Evolutionary conservation across 768 basidiomycete genomes (phyloP).

Genomic region (Infundibulicybe gibba): DNA sequence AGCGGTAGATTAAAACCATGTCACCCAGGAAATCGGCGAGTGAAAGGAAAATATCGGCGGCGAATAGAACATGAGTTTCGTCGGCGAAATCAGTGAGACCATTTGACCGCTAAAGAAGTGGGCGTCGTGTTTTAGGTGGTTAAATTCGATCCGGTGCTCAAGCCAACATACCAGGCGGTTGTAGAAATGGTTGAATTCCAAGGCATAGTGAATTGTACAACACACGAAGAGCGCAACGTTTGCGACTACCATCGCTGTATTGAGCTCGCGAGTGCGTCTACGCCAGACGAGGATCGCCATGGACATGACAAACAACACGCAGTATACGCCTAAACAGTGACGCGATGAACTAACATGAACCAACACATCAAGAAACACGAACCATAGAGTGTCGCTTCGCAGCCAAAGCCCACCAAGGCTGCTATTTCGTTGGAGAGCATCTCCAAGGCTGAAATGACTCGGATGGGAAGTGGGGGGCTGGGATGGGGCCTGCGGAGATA

Average conservation of each 20-base stretch:
- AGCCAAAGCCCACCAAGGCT: too few relatives aligned
- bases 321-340: too few relatives aligned
- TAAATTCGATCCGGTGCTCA: background rate
- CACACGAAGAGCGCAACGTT: background rate
- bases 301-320: too few relatives aligned
- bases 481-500: too few relatives aligned
- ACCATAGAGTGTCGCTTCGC: too few relatives aligned
- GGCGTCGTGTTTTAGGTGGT: too few relatives aligned
- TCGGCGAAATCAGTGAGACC: background rate
- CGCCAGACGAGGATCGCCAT: background rate
- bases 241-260: background rate
- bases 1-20: background rate
- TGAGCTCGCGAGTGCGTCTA: background rate
- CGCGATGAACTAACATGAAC: too few relatives aligned
- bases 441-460: too few relatives aligned
- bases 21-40: conserved; percentile 1
- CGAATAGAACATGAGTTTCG: background rate
- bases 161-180: background rate
- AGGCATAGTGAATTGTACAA: background rate
- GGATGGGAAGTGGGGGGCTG: too few relatives aligned
- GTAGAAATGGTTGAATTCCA: background rate
- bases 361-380: too few relatives aligned
- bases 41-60: background rate
- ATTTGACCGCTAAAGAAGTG: too few relatives aligned
- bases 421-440: too few relatives aligned